Evolutionary conservation across 495 filamentous ascomycete genomes (phyloP), one percentile per base, ranked within the genome.

Genomic region (Letharia lupina): DNA sequence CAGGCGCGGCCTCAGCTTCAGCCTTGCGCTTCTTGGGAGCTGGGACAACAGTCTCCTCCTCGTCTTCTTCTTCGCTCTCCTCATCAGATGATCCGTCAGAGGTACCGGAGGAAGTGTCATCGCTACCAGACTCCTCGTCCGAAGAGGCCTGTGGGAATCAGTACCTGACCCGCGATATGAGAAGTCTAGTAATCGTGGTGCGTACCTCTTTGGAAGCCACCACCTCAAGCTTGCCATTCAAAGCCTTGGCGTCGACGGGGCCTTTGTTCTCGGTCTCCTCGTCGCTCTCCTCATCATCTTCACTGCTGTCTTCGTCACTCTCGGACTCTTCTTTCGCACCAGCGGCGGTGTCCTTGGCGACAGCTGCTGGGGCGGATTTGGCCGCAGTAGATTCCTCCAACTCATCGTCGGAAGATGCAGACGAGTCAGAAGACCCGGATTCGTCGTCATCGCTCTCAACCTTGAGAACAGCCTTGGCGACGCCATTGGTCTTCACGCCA

Each of bases 1-100:
- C 74, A 52, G 85, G 77, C 15, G 77, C 78, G 59, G 84, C 78
- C 67, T 86, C 87, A 61, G 87, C 80, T 59, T 87, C 88, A 63
- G 91, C 91, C 84, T 96, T 96, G 80, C 92, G 92, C 86, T 96
- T 95, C 86, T 94, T 95, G 70, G 84, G 82, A 69, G 80, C 60
- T 6, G 67, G 65, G 62, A 72, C 75, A 54, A 80, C 78, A 48
- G 77, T 75, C 58, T 74, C 76, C 60, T 73, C 75, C 47, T 81
- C 79, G 54, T 78, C 77, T 56, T 74, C 75, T 59, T 73, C 74
- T 59, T 81, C 80, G 59, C 82, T 81, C 73, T 86, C 82, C 64
- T 79, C 78, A 72, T 84, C 80, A 65, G 79, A 77, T 63, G 79
- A 82, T 39, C 78, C 79, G 48, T 77, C 75, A 66, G 73, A 75